Evolutionary conservation across 1,139 yeast species (phyloP).

Genomic region (Yarrowia galli): DNA sequence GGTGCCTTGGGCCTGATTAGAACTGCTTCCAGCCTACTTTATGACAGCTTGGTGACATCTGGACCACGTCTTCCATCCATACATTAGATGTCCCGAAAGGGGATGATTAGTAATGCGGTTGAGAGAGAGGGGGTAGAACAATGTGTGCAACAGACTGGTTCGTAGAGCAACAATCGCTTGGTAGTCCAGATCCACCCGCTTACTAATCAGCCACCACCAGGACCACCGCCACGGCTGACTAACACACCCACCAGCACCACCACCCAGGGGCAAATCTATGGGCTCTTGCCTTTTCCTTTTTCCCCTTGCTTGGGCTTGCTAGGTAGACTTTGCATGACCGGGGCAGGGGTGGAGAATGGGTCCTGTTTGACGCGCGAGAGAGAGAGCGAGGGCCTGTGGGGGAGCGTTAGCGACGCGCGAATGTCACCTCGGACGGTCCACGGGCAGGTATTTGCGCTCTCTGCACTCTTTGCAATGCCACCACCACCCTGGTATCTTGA

Average conservation of each 20-base stretch:
- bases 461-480: neutral
- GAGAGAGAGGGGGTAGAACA: too few relatives aligned
- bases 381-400: neutral
- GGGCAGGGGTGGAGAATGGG: slow-evolving; percentile 30
- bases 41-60: neutral
- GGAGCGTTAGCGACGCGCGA: too few relatives aligned
- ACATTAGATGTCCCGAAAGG: slow-evolving; percentile 11
- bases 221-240: neutral
- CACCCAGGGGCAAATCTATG: slow-evolving; percentile 30
- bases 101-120: neutral
- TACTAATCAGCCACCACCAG: neutral
- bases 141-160: too few relatives aligned
- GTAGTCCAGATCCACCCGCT: too few relatives aligned
- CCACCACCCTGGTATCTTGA: slow-evolving; percentile 16
- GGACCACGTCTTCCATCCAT: neutral
- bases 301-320: slow-evolving; percentile 35
- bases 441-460: neutral
- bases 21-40: slow-evolving; percentile 1
- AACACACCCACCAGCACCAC: neutral
- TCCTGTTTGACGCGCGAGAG: neutral
- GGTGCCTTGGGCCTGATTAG: slow-evolving; percentile 7
- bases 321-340: slow-evolving; percentile 28
- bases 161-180: too few relatives aligned
- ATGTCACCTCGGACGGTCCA: neutral
- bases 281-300: slow-evolving; percentile 25